Conservation (phyloP, 164 flowering plant genomes). For the Nelumbo lutea region DNA sequence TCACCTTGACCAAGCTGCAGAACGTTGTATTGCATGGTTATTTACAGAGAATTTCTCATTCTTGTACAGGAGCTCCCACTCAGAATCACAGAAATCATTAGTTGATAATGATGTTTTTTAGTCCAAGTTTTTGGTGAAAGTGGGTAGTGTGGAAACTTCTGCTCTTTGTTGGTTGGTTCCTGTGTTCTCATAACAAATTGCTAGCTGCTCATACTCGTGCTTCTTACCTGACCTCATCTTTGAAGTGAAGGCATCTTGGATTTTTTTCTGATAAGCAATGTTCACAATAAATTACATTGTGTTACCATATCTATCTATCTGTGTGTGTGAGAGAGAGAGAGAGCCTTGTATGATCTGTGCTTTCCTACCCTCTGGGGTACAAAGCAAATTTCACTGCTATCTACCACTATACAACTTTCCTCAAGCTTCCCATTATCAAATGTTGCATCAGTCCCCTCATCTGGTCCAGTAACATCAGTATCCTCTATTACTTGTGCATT, state of each 20-base stretch:
- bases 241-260: slow-evolving; percentile 41
- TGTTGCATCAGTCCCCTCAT: slow-evolving; percentile 31
- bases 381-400: slow-evolving; percentile 19
- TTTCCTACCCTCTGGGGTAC: slow-evolving; percentile 24
- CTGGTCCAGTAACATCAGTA: slow-evolving; percentile 10
- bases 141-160: slow-evolving; percentile 4
- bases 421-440: slow-evolving; percentile 27
- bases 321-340: slow-evolving; percentile 1
- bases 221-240: slow-evolving; percentile 34
- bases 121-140: slow-evolving; percentile 2
- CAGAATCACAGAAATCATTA: slow-evolving; percentile 38
- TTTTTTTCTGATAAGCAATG: slow-evolving; percentile 27
- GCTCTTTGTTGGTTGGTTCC: slow-evolving; percentile 10
- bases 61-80: slow-evolving; percentile 68
- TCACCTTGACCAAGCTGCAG: slow-evolving; percentile 3
- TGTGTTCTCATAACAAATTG: slow-evolving; percentile 35
- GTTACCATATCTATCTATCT: not conserved
- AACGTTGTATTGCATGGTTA: slow-evolving; percentile 3
- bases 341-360: slow-evolving; percentile 44
- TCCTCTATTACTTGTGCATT: slow-evolving; percentile 8
- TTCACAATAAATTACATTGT: not conserved
- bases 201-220: slow-evolving; percentile 48
- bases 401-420: slow-evolving; percentile 30
- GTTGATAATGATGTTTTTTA: slow-evolving; percentile 1
- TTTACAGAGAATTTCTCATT: slow-evolving; percentile 15